These are phyloP conservation scores for Raffaelea deltoideospora DNA, from an alignment of 2,329 filamentous ascomycete species.

Conservation along the genomic window DNA sequence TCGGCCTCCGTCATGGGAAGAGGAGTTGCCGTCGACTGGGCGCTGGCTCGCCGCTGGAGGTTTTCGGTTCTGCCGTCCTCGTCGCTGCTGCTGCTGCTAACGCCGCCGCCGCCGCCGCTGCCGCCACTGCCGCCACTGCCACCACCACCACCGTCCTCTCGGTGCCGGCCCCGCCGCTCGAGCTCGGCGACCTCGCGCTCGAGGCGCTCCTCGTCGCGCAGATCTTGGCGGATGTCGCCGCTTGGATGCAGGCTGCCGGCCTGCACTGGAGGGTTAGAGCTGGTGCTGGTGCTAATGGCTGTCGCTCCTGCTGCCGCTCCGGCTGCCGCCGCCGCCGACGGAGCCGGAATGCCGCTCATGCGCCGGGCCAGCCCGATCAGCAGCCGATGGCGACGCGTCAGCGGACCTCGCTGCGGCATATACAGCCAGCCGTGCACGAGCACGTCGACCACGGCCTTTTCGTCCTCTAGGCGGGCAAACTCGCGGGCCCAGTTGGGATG, in stretches of 20 bases:
- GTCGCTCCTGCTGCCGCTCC: constrained; percentile 12
- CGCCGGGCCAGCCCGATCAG: constrained; percentile 76
- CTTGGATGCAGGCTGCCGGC: no score
- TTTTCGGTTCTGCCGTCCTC: constrained; percentile 8
- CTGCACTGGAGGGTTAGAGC: no score
- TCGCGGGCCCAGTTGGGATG: constrained; percentile 62
- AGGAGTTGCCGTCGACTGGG: background rate
- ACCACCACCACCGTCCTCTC: constrained; percentile 57
- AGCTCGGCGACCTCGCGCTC: constrained; percentile 64
- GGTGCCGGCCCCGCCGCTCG: constrained; percentile 52
- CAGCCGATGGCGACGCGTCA: constrained; percentile 76
- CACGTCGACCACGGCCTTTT: constrained; percentile 78
- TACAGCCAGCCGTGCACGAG: constrained; percentile 96
- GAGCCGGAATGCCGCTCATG: constrained; percentile 71
- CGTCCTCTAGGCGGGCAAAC: constrained; percentile 67
- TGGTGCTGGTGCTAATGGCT: no score
- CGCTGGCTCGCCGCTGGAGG: no score
- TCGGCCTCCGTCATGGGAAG: constrained; percentile 54
- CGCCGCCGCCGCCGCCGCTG: constrained; percentile 23
- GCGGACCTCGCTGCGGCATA: constrained; percentile 65
- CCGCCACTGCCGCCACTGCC: no score
- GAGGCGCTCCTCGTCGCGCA: constrained; percentile 47
- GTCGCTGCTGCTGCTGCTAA: constrained; percentile 18
- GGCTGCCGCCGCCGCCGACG: constrained; percentile 22
- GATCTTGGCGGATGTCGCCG: no score